Evolutionary conservation across 2,329 filamentous ascomycete genomes (phyloP).

Genomic region (Diplodia scrobiculata): DNA sequence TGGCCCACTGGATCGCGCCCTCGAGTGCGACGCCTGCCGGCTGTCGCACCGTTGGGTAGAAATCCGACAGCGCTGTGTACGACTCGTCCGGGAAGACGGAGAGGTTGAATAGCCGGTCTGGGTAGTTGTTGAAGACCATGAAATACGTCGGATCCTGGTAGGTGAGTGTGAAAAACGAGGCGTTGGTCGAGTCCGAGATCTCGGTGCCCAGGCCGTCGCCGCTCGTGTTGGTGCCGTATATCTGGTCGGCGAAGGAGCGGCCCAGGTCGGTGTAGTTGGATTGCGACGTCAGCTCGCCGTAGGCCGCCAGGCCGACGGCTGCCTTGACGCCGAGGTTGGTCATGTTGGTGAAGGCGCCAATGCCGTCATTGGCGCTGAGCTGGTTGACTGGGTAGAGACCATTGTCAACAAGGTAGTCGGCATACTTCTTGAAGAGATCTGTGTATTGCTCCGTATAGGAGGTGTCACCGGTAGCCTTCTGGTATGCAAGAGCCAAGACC

Average conservation of each 20-base stretch:
- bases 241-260: slow-evolving; percentile 35
- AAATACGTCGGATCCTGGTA: slow-evolving; percentile 45
- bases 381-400: slow-evolving; percentile 47
- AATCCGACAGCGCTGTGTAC: slow-evolving; percentile 43
- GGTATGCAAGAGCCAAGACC: slow-evolving; percentile 45
- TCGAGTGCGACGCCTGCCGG: slow-evolving; percentile 48
- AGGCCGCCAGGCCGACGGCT: slow-evolving; percentile 52
- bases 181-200: slow-evolving; percentile 31
- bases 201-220: slow-evolving; percentile 28
- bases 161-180: slow-evolving; percentile 48
- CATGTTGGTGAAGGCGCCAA: slow-evolving; percentile 48
- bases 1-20: slow-evolving; percentile 46
- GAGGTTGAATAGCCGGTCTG: slow-evolving; percentile 46
- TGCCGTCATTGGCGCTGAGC: slow-evolving; percentile 49
- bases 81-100: slow-evolving; percentile 43
- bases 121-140: slow-evolving; percentile 49
- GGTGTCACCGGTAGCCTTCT: slow-evolving; percentile 45
- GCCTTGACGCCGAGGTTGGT: slow-evolving; percentile 54
- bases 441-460: slow-evolving; percentile 44
- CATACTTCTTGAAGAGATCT: slow-evolving; percentile 43
- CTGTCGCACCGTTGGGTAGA: slow-evolving; percentile 44
- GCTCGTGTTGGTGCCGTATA: slow-evolving; percentile 26
- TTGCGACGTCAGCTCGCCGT: slow-evolving; percentile 45
- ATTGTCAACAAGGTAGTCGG: slow-evolving; percentile 48
- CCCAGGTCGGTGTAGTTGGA: slow-evolving; percentile 45